Base-by-base conservation (phyloP, 2,329 filamentous ascomycete genomes). In the Trichoderma pleuroti region DNA sequence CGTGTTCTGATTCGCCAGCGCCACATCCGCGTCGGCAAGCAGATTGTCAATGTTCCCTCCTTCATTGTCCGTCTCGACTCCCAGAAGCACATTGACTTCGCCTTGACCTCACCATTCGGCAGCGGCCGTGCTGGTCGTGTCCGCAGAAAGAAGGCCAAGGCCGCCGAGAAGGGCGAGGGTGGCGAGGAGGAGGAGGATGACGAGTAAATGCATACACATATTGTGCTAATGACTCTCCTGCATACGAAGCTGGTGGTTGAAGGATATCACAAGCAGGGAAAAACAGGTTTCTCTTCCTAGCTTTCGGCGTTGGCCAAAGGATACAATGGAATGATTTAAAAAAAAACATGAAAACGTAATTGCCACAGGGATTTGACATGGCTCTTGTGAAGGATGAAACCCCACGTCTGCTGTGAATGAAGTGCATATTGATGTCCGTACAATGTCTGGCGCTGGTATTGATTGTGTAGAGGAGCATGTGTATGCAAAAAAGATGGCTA, bases 21-120 rank as follows among this genome's bases (percentile, higher is more conserved):
- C 83, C 96, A 99, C 90, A 99, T 99, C 87, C 96, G 94, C 83
- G 96, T 99, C 83, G 96, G 96, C 87, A 99, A 99, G 93, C 96
- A 99, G 90, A 98, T 99, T 84, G 96, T 99, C 90, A 99, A 99
- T 87, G 96, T 99, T 73, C 96, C 96, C 76, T 98, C 95, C 70
- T 99, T 97, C 92, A 92, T 99, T 84, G 96, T 99, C 85, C 96
- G 96, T 87, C 93, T 99, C 82, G 96, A 99, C 90, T 98, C 94
- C 81, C 96, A 99, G 92, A 99, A 99, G 93, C 96, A 99, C 92
- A 98, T 99, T 81, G 96, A 99, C 90, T 98, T 99, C 85, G 90
- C 96, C 75, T 91, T 99, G 77, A 97, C 92, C 86, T 98, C 95
- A 83, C 95, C 96, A 83, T 98, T 97, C 81, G 96, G 96, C 86